Conservation (phyloP, 371 early-diverging fungal species). For the Mucor sp. region DNA sequence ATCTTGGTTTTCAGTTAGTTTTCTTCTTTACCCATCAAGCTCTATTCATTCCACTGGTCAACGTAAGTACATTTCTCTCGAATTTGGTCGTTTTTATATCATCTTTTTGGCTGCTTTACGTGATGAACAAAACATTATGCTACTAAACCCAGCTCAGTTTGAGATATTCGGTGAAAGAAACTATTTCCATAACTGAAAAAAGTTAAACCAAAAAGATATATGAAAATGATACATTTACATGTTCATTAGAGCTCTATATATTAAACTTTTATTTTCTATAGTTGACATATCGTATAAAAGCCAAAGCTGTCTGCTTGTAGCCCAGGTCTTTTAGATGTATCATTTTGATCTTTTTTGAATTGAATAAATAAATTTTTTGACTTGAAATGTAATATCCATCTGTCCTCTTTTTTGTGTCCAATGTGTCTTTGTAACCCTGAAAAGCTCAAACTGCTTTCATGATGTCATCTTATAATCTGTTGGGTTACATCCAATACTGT, state of each 20-base stretch:
- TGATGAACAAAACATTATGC: conserved; percentile 25
- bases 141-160: conserved; percentile 32
- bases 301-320: background rate
- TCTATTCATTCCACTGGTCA: background rate
- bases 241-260: background rate
- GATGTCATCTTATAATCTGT: background rate
- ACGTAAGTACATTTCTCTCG: conserved; percentile 7
- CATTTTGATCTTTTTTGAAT: background rate
- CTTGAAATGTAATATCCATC: background rate
- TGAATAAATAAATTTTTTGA: background rate
- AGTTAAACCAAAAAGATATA: conserved; percentile 2
- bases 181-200: conserved; percentile 11
- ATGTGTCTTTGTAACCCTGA: background rate
- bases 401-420: background rate
- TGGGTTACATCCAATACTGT: background rate
- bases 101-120: conserved; percentile 10
- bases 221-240: conserved; percentile 4
- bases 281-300: background rate
- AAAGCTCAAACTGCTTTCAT: background rate
- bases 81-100: conserved; percentile 1
- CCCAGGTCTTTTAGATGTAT: background rate
- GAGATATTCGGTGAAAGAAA: conserved; percentile 27
- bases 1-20: background rate
- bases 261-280: background rate
- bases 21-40: background rate